Conservation (phyloP, 768 basidiomycete species). For the Russula earlei region DNA sequence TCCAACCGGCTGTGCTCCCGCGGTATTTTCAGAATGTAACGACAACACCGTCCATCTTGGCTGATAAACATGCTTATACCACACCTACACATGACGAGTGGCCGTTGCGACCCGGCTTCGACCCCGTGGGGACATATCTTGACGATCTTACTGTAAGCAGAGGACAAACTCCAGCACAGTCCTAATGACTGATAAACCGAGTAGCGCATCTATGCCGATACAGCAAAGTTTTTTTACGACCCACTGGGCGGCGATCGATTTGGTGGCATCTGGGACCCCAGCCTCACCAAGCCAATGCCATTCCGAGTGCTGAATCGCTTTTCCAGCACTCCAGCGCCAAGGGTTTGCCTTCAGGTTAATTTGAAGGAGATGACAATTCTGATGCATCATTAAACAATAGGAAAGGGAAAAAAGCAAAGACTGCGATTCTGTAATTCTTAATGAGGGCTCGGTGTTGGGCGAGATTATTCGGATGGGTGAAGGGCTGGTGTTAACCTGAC, state of each 20-base stretch:
- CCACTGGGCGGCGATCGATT: slow-evolving; percentile 67
- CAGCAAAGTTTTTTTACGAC: slow-evolving; percentile 79
- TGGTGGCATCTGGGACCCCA: slow-evolving; percentile 83
- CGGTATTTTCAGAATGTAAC: slow-evolving; percentile 67
- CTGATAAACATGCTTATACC: slow-evolving; percentile 38
- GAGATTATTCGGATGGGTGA: slow-evolving; percentile 73
- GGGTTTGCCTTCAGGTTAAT: slow-evolving; percentile 23
- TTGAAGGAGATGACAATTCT: neutral
- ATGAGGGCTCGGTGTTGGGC: slow-evolving; percentile 52
- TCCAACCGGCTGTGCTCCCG: slow-evolving; percentile 54
- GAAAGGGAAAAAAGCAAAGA: slow-evolving; percentile 31
- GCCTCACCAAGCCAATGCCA: slow-evolving; percentile 45
- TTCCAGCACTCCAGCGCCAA: slow-evolving; percentile 48
- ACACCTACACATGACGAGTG: slow-evolving; percentile 24
- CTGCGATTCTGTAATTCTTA: slow-evolving; percentile 55
- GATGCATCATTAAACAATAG: neutral
- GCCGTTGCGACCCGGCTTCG: slow-evolving; percentile 56
- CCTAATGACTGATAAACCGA: neutral
- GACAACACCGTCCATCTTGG: slow-evolving; percentile 40
- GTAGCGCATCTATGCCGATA: slow-evolving; percentile 65
- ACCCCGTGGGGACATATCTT: slow-evolving; percentile 62
- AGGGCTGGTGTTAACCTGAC: slow-evolving; percentile 44
- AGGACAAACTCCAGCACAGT: neutral
- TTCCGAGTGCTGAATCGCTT: slow-evolving; percentile 82
- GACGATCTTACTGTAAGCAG: slow-evolving; percentile 59